Evolutionary conservation across 495 filamentous ascomycete genomes (phyloP).

Genomic region (Hypoxylon subgilvum): DNA sequence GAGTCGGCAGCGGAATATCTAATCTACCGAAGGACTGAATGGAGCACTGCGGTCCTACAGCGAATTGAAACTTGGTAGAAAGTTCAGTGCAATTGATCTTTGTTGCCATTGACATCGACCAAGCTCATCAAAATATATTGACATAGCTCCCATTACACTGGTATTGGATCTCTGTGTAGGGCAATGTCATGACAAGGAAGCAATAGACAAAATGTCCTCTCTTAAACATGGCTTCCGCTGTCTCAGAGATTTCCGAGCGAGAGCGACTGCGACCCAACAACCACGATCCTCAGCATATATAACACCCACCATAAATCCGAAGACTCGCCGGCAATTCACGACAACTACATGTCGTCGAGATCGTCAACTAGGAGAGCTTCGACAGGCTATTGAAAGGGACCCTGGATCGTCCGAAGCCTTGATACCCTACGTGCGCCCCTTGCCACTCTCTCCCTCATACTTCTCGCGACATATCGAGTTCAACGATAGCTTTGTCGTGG

Average conservation of each 20-base stretch:
- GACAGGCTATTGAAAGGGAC: constrained; percentile 25
- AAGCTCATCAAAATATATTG: background rate
- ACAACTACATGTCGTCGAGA: constrained; percentile 21
- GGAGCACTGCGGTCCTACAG: background rate
- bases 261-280: constrained; percentile 22
- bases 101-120: too few species aligned
- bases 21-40: constrained; percentile 18
- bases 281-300: constrained; percentile 14
- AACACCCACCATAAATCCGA: constrained; percentile 13
- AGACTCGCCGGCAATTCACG: constrained; percentile 20
- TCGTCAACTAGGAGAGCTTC: constrained; percentile 16
- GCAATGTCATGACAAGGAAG: constrained; percentile 37
- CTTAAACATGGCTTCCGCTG: constrained; percentile 38
- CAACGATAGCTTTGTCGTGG: constrained; percentile 79
- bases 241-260: constrained; percentile 35
- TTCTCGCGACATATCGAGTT: constrained; percentile 86
- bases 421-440: constrained; percentile 63
- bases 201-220: constrained; percentile 41
- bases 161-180: background rate
- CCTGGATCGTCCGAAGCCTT: constrained; percentile 25
- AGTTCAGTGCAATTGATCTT: too few species aligned
- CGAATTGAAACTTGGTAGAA: too few species aligned
- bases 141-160: background rate
- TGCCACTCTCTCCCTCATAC: constrained; percentile 88
- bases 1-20: constrained; percentile 27